These are phyloP conservation scores for Lachnellula cervina DNA, from an alignment of 2,329 filamentous ascomycete species.

Conservation along the genomic window DNA sequence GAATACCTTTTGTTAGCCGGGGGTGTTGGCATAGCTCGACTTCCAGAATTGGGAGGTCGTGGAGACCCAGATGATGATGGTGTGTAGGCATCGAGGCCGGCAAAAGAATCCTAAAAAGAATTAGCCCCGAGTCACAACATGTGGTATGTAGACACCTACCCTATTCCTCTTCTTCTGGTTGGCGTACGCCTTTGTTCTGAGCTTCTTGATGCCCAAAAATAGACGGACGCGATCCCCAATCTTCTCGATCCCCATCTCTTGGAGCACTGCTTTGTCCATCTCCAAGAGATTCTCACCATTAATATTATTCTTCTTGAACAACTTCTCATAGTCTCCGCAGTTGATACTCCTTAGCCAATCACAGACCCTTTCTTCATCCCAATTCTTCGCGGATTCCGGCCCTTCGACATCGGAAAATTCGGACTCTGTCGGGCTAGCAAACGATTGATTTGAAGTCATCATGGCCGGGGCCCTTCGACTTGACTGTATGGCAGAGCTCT, in stretches of 20 bases:
- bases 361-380: conserved; percentile 87
- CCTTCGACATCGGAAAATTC: conserved; percentile 84
- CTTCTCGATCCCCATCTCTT: conserved; percentile 98
- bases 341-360: conserved; percentile 90
- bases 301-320: conserved; percentile 91
- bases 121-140: conserved; percentile 11
- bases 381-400: conserved; percentile 72
- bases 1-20: conserved; percentile 60
- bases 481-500: conserved; percentile 46
- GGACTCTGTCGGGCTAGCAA: conserved; percentile 82
- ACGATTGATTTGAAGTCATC: conserved; percentile 45
- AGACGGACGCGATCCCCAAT: conserved; percentile 93
- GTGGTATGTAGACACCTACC: conserved; percentile 46
- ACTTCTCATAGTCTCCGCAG: conserved; percentile 85
- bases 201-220: conserved; percentile 77
- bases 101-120: conserved; percentile 69
- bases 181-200: conserved; percentile 70
- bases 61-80: conserved; percentile 62
- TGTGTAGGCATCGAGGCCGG: conserved; percentile 64
- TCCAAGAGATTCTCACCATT: conserved; percentile 95
- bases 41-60: conserved; percentile 51
- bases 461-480: conserved; percentile 49
- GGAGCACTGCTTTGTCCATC: conserved; percentile 92
- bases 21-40: conserved; percentile 41
- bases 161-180: conserved; percentile 81